These are phyloP conservation scores for Parasitella parasitica DNA, from an alignment of 371 early-diverging fungal species.

Conservation along the genomic window DNA sequence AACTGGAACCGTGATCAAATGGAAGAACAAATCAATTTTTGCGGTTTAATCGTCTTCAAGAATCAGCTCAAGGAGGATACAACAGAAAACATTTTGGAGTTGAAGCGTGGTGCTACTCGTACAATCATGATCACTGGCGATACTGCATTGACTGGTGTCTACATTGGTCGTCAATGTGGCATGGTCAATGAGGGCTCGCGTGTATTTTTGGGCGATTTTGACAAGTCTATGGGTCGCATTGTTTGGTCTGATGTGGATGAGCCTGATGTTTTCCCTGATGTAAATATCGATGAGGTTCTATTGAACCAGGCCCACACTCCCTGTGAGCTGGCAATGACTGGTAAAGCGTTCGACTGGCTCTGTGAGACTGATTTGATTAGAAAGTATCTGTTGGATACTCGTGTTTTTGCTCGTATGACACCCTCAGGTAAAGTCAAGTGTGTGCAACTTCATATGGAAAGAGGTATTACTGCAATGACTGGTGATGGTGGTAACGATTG, in stretches of 20 bases:
- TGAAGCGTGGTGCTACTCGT: constrained; percentile 75
- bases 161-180: constrained; percentile 79
- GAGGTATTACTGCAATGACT: constrained; percentile 82
- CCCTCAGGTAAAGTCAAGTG: constrained; percentile 73
- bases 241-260: constrained; percentile 59
- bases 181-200: constrained; percentile 51
- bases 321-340: constrained; percentile 71
- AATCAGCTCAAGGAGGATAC: constrained; percentile 87
- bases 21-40: constrained; percentile 66
- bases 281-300: constrained; percentile 36
- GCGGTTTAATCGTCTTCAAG: constrained; percentile 82
- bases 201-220: constrained; percentile 56
- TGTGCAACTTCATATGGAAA: constrained; percentile 73
- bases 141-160: constrained; percentile 84
- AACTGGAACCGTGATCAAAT: constrained; percentile 62
- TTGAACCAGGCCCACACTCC: constrained; percentile 32
- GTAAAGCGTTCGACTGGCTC: constrained; percentile 66
- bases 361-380: constrained; percentile 44
- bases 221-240: constrained; percentile 25
- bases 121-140: constrained; percentile 95
- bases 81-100: constrained; percentile 64
- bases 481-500: constrained; percentile 98
- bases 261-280: constrained; percentile 32
- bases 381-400: constrained; percentile 51
- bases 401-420: constrained; percentile 81